Base-by-base conservation (phyloP, 169 alveolate species). In the Eimeria acervulina region DNA sequence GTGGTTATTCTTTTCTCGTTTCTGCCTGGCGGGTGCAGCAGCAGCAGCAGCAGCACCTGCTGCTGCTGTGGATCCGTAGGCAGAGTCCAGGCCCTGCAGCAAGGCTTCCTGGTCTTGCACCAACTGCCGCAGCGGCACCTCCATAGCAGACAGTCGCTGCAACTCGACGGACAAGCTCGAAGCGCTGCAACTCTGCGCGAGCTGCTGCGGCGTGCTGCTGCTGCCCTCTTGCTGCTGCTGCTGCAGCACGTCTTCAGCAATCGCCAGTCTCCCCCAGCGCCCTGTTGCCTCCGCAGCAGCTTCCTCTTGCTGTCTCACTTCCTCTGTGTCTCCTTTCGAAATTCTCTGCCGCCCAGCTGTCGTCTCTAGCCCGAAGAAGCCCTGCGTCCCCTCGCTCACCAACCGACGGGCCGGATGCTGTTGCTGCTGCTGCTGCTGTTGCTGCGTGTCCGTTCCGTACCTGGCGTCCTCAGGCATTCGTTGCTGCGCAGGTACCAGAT, bases 171-270 rank as follows among this genome's bases (percentile, higher is more conserved):
- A 81, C 33, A 36, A 51, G 31, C n/a, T 36, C 19, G 90, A 81
- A 12, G 26, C 66, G 72, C 72, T 28, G 70, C 33, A 81, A 31
- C 90, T 81, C 72, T 81, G 90, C 72, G 33, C 52, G 36, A 81
- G 90, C 52, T 81, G 90, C 90, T 81, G 90, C 90, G 44, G 47
- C 40, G 59, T 42, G 87, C 63, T 40, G 87, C 87, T 38, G 72
- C 47, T 47, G 70, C 47, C 90, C 13, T 36, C 38, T 1, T 72
- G 84, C 33, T 76, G 87, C 31, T 59, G 68, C 68, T 59, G 68
- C 83, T 38, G 88, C 40, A 44, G 19, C 19, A 13, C 68, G 3
- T n/a, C 68, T 59, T 19, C 68, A 59, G 68, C 68, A 59, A n/a
- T 5, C 3, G 2, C 28, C 68, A 17, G 68, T 59, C 7, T 5